Base-by-base conservation (phyloP, 2,329 filamentous ascomycete species). In the Microdochium paspali region DNA sequence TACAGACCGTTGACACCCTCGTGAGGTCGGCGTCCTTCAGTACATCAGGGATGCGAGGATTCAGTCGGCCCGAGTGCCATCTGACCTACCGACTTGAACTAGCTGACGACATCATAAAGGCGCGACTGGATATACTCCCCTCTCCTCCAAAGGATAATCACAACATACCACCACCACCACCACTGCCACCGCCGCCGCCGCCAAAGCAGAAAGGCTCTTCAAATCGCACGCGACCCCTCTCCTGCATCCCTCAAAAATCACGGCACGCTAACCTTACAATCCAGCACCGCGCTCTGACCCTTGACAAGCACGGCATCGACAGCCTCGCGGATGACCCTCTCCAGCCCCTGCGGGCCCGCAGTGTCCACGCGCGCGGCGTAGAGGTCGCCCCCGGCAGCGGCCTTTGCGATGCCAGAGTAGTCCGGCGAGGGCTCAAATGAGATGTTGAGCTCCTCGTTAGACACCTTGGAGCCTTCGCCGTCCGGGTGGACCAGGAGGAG, bases 381-480 rank as follows among this genome's bases (percentile, higher is more conserved):
- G 7, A 80, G 61, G 20, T 77, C 68, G 6, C 77, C 77, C 1
- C 72, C 74, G 0, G 74, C 73, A 0, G 79, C 77, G 1, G 78
- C 79, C 63, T 79, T 78, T 20, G 78, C 79, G 45, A 82, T 80
- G 31, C 76, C 78, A 0, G 75, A 61, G 54, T 79, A 82, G 58
- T 82, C 76, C 0, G 79, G 79, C 4, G 68, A 66, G 0, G 79
- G 79, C 24, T 71, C 67, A 51, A 82, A 80, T 1, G 74, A 77
- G 52, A 82, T 80, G 56, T 80, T 81, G 53, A 81, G 73, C 58
- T 82, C 79, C 49, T 79, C 76, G 58, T 80, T 80, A n/a, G 68
- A 73, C 1, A 75, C 74, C 54, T 62, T 67, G 24, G 77, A 72
- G 1, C 72, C 77, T 2, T 73, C 58, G 0, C 78, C 79, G 3